Percentiles rank a stretch among this genome's conserved stretches.
phyloP scores from a whole-genome alignment of 1,139 yeast species.

The Saccharomyces hybrid region DNA sequence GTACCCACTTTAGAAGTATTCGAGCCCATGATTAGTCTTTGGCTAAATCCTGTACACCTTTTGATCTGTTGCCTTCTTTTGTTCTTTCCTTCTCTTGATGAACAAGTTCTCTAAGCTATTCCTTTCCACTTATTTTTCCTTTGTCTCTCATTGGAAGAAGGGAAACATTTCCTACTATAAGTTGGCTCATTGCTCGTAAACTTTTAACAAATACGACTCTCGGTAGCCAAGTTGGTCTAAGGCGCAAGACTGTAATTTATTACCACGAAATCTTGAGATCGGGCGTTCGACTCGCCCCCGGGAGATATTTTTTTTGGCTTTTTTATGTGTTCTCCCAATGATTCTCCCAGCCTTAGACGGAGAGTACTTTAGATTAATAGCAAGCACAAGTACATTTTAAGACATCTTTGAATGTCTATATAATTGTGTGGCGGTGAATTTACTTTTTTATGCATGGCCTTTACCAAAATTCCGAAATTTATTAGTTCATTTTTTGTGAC shows the following conservation, averaged over 20 bases:
- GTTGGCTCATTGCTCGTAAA: rapidly evolving
- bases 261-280: slow-evolving; percentile 3
- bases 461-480: not conserved
- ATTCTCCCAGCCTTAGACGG: not conserved
- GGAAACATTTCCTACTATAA: not conserved
- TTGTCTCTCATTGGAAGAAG: not conserved
- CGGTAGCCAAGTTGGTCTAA: slow-evolving; percentile 6
- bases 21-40: slow-evolving; percentile 7
- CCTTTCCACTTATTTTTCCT: not conserved
- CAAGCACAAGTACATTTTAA: not conserved
- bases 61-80: not conserved
- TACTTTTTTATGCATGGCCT: not conserved
- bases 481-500: not conserved
- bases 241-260: not conserved
- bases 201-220: slow-evolving; percentile 2
- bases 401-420: not conserved
- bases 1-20: slow-evolving; percentile 11
- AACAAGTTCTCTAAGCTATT: not conserved
- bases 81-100: not conserved
- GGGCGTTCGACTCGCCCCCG: slow-evolving; percentile 14
- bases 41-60: not conserved
- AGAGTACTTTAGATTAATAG: too few species aligned
- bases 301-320: slow-evolving; percentile 6
- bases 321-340: not conserved
- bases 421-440: not conserved